Evolutionary conservation across 305 asterid genomes (phyloP), one percentile per base, ranked within the genome.

Genomic region (Fraxinus ornus): DNA sequence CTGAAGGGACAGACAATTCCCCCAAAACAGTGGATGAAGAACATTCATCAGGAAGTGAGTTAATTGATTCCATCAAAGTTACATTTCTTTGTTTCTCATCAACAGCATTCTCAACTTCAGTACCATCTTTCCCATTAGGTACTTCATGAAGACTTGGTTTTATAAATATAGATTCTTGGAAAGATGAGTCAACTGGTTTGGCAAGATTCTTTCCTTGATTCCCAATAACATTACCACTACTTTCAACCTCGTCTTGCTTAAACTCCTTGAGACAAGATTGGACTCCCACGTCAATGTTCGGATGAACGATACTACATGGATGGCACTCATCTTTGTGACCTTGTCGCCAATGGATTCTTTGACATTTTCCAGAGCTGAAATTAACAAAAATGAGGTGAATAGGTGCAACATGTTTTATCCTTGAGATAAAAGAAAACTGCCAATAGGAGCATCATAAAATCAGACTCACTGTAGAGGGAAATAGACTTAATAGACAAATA

Each of bases 301-400:
- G 90, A 66, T 83, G 82, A 30, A 80, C n/a, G 81, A 62, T 47
- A 37, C 82, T 76, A 78, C 89, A 80, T 32, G 92, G 91, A 64
- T 30, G 92, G 80, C 98, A 94, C 79, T 91, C 92, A 85, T 88
- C 91, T 89, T 83, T 93, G 93, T 94, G 98, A 82, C 97, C 97
- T 87, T 87, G 91, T 80, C 97, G 91, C 98, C 98, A 94, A 81
- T 94, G 97, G 80, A 88, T 86, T 77, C 87, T 85, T 90, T 94
- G 98, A 87, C 98, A 94, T 84, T 88, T 91, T 44, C 92, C 90
- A 60, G 97, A 93, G 91, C 98, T 93, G 93, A 85, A 88, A 86
- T 75, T 74, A 62, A 85, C 60, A 55, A 36, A 49, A 76, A 41
- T 47, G 17, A 82, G 74, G 41, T 72, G 73, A 77, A 81, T 62